phyloP scores from a whole-genome alignment of 1,139 yeast genomes.

The Candida freyschussii region DNA sequence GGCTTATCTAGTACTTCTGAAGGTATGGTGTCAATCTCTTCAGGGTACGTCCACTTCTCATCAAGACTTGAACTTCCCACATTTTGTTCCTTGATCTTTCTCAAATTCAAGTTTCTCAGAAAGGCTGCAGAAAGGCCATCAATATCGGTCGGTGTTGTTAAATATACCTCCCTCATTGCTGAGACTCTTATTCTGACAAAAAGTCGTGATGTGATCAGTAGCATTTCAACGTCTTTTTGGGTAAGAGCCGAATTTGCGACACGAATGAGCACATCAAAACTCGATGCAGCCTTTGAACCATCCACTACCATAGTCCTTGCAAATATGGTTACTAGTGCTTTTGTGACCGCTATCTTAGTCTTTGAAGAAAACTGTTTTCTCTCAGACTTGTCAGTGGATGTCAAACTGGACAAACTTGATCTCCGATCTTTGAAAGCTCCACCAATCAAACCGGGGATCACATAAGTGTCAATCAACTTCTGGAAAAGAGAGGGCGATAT shows the following conservation, averaged over 20 bases:
- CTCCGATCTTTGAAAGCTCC: constrained; percentile 17
- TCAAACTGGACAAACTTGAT: constrained; percentile 16
- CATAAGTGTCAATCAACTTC: constrained; percentile 20
- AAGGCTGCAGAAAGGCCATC: constrained; percentile 62
- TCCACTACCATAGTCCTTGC: constrained; percentile 19
- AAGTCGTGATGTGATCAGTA: constrained; percentile 48
- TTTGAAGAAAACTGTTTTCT: constrained; percentile 13
- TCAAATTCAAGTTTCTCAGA: constrained; percentile 39
- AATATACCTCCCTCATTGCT: constrained; percentile 40
- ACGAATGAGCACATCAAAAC: constrained; percentile 28
- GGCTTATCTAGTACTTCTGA: constrained; percentile 37
- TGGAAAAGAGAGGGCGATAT: constrained; percentile 29
- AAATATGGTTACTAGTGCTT: constrained; percentile 26
- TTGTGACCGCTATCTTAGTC: constrained; percentile 16
- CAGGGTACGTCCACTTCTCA: constrained; percentile 60
- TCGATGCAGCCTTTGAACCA: constrained; percentile 29
- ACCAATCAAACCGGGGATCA: constrained; percentile 21
- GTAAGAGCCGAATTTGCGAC: constrained; percentile 31
- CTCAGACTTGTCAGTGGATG: constrained; percentile 1
- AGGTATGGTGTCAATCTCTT: constrained; percentile 45
- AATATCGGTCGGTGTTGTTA: constrained; percentile 57
- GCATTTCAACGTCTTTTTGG: constrained; percentile 30
- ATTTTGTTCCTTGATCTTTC: constrained; percentile 20
- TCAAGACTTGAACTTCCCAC: constrained; percentile 13
- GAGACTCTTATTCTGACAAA: constrained; percentile 54